Percentiles rank a stretch among this genome's conserved stretches.
Conservation (phyloP, 78 protist genomes). For the Andalucia godoyi region DNA sequence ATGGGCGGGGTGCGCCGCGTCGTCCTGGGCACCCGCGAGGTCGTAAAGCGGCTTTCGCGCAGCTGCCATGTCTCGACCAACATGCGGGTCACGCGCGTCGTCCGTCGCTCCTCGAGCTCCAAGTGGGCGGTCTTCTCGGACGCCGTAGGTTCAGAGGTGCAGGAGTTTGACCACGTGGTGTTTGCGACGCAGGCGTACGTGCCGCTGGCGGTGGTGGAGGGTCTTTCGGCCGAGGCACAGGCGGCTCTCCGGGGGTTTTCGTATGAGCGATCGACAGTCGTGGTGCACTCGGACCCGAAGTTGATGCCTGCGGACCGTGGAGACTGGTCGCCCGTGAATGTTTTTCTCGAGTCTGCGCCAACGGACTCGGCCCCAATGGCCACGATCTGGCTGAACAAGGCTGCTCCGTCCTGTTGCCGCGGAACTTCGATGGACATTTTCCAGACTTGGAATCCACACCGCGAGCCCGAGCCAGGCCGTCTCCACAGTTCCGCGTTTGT, state of each 20-base stretch:
- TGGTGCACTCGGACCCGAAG: not conserved
- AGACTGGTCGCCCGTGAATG: not conserved
- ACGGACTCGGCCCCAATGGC: not conserved
- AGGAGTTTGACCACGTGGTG: constrained; percentile 3
- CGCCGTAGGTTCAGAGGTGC: too few relatives aligned
- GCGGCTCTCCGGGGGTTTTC: not conserved
- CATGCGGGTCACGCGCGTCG: not conserved
- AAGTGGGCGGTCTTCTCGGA: too few relatives aligned
- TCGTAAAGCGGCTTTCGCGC: not conserved
- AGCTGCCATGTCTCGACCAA: not conserved
- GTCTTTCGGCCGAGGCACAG: not conserved
- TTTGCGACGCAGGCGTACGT: not conserved
- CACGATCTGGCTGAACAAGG: not conserved
- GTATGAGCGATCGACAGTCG: not conserved
- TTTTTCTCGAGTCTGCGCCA: not conserved
- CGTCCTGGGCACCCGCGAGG: not conserved
- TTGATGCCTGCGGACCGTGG: not conserved
- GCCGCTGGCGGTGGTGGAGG: not conserved
- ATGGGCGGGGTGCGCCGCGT: constrained; percentile 10
- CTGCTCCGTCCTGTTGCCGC: too few relatives aligned
- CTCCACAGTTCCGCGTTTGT: not conserved
- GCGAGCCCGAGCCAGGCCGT: not conserved
- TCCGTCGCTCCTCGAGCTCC: too few relatives aligned
- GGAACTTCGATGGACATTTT: too few relatives aligned
- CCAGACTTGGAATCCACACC: not conserved